Base-by-base conservation (phyloP, 1,284 basidiomycete genomes). In the Trichosporon asahii region DNA sequence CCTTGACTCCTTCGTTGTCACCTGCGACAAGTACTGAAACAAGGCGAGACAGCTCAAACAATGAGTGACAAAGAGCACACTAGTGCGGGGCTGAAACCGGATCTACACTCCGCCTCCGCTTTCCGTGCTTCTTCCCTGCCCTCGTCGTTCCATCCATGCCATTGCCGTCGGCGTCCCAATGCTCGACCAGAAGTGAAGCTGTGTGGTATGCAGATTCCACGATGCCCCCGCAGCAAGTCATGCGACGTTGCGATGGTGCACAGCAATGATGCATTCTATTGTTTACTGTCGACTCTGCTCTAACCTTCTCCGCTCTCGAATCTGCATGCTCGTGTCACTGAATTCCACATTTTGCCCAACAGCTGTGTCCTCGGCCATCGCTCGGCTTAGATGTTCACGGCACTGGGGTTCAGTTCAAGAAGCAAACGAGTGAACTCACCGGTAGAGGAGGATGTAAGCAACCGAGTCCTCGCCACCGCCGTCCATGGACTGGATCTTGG, bases 361-460 rank as follows among this genome's bases (percentile, higher is more conserved):
- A 7, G 2, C 11, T 11, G 7, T 3, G 49, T 18, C 49, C 21
- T 25, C 49, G 21, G 7, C 2, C 46, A n/a, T 49, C 8, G 46
- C 21, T n/a, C 21, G 27, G 49, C n/a, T 61, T 61, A 67, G 49
- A 67, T 40, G 21, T 67, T 23, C 21, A 67, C 55, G 27, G 66
- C 66, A 25, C 66, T 67, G 66, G 9, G 14, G 0, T 18, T 61
- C 57, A 61, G 57, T 31, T 31, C 49, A 33, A 33, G 27, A 31
- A 18, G 18, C 18, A 8, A 23, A 11, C 0, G 14, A 64, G 3
- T 64, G 44, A 12, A 76, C 81, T 70, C 82, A 88, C 86, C 87
- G 88, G 84, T 95, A 96, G 75, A 95, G 83, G 74, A 96, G 82
- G 74, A 95, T 91, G 82, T 95, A 95, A 40, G 94, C 93, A 37